Percentiles rank a stretch among this genome's conserved stretches.
Conservation (phyloP, 2,329 filamentous ascomycete species). For the Aspergillus pseudoterreus region DNA sequence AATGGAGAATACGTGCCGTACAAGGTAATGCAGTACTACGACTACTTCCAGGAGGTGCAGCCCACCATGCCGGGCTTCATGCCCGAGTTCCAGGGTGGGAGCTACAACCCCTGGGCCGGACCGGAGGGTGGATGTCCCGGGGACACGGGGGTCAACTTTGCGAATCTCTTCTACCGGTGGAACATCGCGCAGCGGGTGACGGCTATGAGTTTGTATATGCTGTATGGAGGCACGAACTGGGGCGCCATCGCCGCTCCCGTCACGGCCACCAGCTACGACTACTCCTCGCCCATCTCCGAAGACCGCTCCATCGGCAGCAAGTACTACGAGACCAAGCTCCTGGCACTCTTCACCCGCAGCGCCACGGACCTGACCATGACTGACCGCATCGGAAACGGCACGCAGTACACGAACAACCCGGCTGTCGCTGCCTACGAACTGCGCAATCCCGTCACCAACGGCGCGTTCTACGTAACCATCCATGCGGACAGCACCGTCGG, state of each 20-base stretch:
- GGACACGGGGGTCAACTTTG: constrained; percentile 57
- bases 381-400: constrained; percentile 48
- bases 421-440: constrained; percentile 55
- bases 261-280: constrained; percentile 61
- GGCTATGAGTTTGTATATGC: constrained; percentile 61
- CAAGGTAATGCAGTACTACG: constrained; percentile 46
- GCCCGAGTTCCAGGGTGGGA: constrained; percentile 59
- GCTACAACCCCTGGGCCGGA: constrained; percentile 61
- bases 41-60: constrained; percentile 42
- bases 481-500: constrained; percentile 53
- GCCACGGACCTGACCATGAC: constrained; percentile 57
- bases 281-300: constrained; percentile 60
- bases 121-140: constrained; percentile 53
- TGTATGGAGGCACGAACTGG: constrained; percentile 64
- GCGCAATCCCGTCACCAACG: constrained; percentile 55
- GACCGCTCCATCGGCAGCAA: constrained; percentile 56
- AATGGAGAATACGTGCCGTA: constrained; percentile 59
- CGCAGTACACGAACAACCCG: constrained; percentile 49
- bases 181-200: constrained; percentile 59
- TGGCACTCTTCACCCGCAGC: constrained; percentile 57
- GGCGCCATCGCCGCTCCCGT: constrained; percentile 56
- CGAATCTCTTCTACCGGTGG: constrained; percentile 62
- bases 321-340: constrained; percentile 61
- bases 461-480: constrained; percentile 57
- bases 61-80: constrained; percentile 51